Base-by-base conservation (phyloP, 148 eudicot species). In the Silene latifolia region DNA sequence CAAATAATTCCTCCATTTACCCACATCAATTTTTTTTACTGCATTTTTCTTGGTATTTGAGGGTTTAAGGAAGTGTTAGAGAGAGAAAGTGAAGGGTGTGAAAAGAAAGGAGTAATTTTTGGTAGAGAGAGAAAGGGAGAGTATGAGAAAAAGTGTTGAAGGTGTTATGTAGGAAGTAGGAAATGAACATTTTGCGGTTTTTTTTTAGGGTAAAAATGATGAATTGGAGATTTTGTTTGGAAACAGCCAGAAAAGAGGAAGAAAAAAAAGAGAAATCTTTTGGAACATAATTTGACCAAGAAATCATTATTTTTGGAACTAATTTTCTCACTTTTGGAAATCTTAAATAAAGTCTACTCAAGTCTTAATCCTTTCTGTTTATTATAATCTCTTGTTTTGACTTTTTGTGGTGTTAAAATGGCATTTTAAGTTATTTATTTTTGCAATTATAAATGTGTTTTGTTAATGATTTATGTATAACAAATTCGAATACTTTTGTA, bases 1-100 rank as follows among this genome's bases (percentile, higher is more conserved):
- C 89, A 75, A 80, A 78, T 20, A 77, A 66, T 74, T 82, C 84
- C 14, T 84, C 88, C 97, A 91, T 91, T 77, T 80, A 75, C 63
- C 74, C 77, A 48, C 39, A 60, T 21, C 0, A 21, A 8, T 60
- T 60, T 1, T 24, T 24, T 63, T 60, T 60, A 19, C 24, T 19
- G 68, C 14, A 32, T 29, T 32, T 29, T 64, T 64, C 35, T 15
- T 51, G 65, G 76, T 72, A 35, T 27, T 29, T 63, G 18, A 48
- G 53, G 53, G 66, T 73, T 62, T 19, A 69, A 44, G 61, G 20
- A 69, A 80, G 69, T 9, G 25, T 6, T n/a, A 60, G 66, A 72
- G 72, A 69, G 63, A 12, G 23, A 51, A 59, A 39, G 56, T 51
- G 54, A 61, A 61, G 54, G 46, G 19, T 23, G 69, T 44, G 72